Base-by-base conservation (phyloP, 768 basidiomycete species). In the Paxillus involutus region DNA sequence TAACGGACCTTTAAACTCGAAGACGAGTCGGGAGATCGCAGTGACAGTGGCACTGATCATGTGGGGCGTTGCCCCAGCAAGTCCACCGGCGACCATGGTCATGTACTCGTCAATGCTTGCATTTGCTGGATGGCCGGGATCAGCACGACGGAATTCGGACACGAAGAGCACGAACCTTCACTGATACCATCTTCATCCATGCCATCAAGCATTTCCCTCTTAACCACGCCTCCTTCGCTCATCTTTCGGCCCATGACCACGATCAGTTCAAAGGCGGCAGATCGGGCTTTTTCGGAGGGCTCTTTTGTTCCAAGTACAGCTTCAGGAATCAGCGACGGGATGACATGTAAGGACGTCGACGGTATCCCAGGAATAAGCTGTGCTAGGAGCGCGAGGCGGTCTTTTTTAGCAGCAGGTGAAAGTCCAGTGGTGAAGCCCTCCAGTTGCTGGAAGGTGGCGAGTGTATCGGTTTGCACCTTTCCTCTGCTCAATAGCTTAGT, bases 31-130 rank as follows among this genome's bases (percentile, higher is more conserved):
- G 2, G 95, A 95, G 50, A 99, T 84, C 0, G 94, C 92, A 6
- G 94, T 98, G 49, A 98, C 85, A 1, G 93, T 92, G 2, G 97
- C 97, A 65, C 94, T 96, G 68, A 98, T 96, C 94, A 97, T 98
- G 67, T 99, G 97, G 0, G 96, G 94, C 11, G 85, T 91, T 13
- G 90, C 87, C 19, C 93, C 95, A 9, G 94, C 94, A 44, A 98
- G 73, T 53, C 97, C 97, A 60, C 94, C 95, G 36, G 91, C 91
- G 29, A 98, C 77, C 95, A 99, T 98, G 3, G 91, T 99, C 75
- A 98, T 78, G 68, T 91, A 98, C 68, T 98, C 97, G 61, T 93
- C 86, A 43, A 95, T 79, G 63, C 70, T 91, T 0, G 94, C 95
- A 49, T 73, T 72, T 49, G 83, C 90, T 82, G 52, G 10, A 53